Evolutionary conservation across 148 eudicot species (phyloP).

Genomic region (Amaranthus cruentus): DNA sequence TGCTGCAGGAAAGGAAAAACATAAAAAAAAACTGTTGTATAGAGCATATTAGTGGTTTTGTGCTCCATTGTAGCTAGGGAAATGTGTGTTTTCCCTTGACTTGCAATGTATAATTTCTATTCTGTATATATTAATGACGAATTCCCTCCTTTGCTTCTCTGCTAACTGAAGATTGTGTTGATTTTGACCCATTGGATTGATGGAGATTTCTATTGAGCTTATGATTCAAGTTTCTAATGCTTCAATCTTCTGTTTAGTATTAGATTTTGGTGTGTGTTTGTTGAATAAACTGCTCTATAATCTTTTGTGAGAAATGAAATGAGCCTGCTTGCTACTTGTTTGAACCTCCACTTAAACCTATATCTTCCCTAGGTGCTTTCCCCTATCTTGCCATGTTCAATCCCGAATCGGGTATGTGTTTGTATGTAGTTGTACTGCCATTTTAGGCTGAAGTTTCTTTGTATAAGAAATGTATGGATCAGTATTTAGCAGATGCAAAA

Average conservation of each 20-base stretch:
- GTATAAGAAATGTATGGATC: too few species aligned
- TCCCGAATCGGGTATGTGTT: too few species aligned
- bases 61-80: slow-evolving; percentile 30
- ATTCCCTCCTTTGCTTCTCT: background rate
- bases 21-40: background rate
- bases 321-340: background rate
- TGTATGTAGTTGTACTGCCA: too few species aligned
- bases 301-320: background rate
- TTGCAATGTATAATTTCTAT: slow-evolving; percentile 26
- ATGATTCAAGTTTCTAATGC: background rate
- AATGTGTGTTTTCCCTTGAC: slow-evolving; percentile 26
- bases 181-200: slow-evolving; percentile 19
- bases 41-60: slow-evolving; percentile 15
- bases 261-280: background rate
- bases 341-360: background rate
- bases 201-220: slow-evolving; percentile 6
- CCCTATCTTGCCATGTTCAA: background rate
- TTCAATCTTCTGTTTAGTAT: background rate
- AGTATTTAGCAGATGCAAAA: too few species aligned
- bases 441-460: too few species aligned
- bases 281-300: background rate
- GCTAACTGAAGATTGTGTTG: slow-evolving; percentile 7
- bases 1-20: slow-evolving; percentile 9
- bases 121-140: slow-evolving; percentile 35
- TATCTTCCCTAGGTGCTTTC: background rate